These are phyloP conservation scores for Monilinia laxa DNA, from an alignment of 2,329 filamentous ascomycete species.

Conservation along the genomic window DNA sequence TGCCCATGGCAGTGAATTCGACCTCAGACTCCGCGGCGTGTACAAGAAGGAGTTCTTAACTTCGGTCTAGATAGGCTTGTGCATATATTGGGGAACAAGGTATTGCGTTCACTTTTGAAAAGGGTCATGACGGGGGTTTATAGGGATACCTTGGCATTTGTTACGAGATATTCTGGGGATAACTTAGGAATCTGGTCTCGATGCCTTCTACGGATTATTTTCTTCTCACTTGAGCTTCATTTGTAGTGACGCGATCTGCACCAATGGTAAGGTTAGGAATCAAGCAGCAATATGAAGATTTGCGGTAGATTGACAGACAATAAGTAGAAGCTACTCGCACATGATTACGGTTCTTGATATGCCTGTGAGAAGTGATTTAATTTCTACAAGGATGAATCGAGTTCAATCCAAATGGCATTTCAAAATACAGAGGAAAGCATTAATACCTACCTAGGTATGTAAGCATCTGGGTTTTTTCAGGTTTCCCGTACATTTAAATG, in stretches of 20 bases:
- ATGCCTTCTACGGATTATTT: not conserved
- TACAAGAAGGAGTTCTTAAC: not conserved
- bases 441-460: too few species aligned
- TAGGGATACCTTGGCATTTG: not conserved
- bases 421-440: too few species aligned
- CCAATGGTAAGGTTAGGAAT: not conserved
- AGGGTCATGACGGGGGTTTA: too few species aligned
- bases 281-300: not conserved
- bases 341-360: not conserved
- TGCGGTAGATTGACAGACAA: not conserved
- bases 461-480: too few species aligned
- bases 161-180: not conserved
- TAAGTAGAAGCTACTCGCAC: too few species aligned
- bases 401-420: not conserved
- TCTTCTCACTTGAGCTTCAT: not conserved
- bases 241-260: not conserved
- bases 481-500: too few species aligned
- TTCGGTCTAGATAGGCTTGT: too few species aligned
- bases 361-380: not conserved
- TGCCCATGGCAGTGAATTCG: not conserved
- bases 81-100: too few species aligned
- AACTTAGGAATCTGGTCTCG: not conserved
- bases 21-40: not conserved
- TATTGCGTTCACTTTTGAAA: not conserved
- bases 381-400: not conserved